These are phyloP conservation scores for Lentinus polychrous DNA, from an alignment of 1,284 basidiomycete genomes.

Conservation along the genomic window DNA sequence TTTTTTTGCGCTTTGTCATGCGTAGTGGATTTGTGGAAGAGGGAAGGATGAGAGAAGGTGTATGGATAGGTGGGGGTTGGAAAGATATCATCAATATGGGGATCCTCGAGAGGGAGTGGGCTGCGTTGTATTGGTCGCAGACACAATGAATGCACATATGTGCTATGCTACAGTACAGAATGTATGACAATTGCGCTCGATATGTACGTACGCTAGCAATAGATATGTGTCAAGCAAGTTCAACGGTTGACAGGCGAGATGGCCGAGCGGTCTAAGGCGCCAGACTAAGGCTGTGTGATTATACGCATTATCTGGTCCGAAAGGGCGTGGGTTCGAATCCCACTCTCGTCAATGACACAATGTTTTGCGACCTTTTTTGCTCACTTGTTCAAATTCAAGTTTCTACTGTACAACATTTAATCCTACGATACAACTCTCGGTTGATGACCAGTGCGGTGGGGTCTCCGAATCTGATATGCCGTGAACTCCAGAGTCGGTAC, in stretches of 20 bases:
- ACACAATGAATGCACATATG: background rate
- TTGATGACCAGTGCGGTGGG: too few species aligned
- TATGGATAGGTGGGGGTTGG: background rate
- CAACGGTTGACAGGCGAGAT: too few species aligned
- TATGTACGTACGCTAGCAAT: too few species aligned
- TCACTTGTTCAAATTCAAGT: too few species aligned
- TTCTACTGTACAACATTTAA: too few species aligned
- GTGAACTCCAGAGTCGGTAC: slow-evolving; percentile 18
- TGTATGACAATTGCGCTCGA: background rate
- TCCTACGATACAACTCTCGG: too few species aligned
- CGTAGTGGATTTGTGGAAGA: background rate
- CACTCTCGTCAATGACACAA: too few species aligned
- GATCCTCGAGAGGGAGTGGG: background rate
- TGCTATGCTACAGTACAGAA: background rate
- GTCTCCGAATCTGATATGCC: slow-evolving; percentile 15
- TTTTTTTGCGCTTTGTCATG: background rate
- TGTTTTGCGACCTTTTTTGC: too few species aligned
- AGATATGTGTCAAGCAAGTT: too few species aligned
- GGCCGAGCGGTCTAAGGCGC: slow-evolving; percentile 84
- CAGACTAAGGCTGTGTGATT: slow-evolving; percentile 13
- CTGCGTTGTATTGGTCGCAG: background rate
- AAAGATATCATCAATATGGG: background rate
- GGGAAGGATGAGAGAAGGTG: background rate
- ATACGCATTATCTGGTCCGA: too few species aligned
- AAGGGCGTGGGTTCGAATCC: too few species aligned